phyloP scores from a whole-genome alignment of 202 grass and related monocot species.

The Schoenoplectus triqueter region DNA sequence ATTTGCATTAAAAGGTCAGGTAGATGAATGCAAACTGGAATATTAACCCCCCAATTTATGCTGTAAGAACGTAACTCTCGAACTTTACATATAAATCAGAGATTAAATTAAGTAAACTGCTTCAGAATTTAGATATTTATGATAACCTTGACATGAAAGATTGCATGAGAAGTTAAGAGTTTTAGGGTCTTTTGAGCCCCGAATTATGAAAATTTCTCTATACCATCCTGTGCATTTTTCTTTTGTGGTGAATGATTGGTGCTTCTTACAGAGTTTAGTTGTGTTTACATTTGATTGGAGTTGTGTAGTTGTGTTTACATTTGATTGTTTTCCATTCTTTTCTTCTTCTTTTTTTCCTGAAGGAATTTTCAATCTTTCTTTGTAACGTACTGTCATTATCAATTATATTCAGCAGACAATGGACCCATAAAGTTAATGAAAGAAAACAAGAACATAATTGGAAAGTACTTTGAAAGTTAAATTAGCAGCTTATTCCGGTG shows the following conservation, averaged over 20 bases:
- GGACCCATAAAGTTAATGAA: neutral
- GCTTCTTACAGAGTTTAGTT: neutral
- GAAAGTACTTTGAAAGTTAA: neutral
- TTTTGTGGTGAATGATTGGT: neutral
- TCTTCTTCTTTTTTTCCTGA: neutral
- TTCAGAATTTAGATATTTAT: neutral
- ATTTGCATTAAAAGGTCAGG: neutral
- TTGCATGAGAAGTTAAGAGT: neutral
- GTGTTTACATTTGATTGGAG: too few relatives aligned
- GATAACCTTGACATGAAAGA: neutral
- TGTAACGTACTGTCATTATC: neutral
- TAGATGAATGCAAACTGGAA: neutral
- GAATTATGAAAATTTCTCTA: neutral
- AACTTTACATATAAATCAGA: neutral
- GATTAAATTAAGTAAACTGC: neutral
- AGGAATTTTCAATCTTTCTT: neutral
- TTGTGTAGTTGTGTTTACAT: neutral
- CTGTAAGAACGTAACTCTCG: neutral
- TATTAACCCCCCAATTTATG: neutral
- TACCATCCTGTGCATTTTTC: neutral
- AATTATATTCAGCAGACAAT: neutral
- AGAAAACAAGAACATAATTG: neutral
- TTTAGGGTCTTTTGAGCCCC: neutral
- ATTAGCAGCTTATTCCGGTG: neutral
- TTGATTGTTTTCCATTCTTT: neutral